Evolutionary conservation across 805 yeast species (phyloP).

Genomic region (Candida golubevii): DNA sequence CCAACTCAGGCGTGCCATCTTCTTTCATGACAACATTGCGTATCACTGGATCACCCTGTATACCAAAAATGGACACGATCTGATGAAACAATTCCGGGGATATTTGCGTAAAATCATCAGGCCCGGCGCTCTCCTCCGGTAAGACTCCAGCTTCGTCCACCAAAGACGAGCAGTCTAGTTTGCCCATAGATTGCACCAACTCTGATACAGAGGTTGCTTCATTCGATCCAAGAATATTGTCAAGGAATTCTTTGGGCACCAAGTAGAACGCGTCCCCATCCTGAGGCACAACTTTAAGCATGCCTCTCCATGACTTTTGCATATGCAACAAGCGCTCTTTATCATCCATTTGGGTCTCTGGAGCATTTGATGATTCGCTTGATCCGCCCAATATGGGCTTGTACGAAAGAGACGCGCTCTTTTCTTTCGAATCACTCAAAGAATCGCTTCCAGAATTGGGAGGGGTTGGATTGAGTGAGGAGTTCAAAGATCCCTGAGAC

Average conservation of each 20-base stretch:
- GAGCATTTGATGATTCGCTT: background rate
- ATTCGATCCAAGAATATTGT: conserved; percentile 30
- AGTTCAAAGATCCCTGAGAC: background rate
- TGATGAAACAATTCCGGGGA: conserved; percentile 42
- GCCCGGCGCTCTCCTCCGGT: conserved; percentile 21
- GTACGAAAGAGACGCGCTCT: background rate
- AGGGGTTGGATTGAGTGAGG: background rate
- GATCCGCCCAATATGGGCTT: background rate
- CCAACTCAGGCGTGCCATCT: conserved; percentile 28
- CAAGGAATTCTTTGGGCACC: conserved; percentile 45
- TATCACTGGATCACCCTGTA: conserved; percentile 33
- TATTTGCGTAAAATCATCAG: conserved; percentile 25
- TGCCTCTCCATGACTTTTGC: conserved; percentile 9
- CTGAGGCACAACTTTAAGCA: conserved; percentile 3
- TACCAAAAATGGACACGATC: conserved; percentile 53
- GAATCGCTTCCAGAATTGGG: conserved; percentile 2
- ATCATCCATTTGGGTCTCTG: background rate
- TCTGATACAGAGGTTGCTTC: conserved; percentile 19
- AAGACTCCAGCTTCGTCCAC: conserved; percentile 45
- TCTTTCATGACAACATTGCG: conserved; percentile 26
- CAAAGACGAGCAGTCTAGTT: conserved; percentile 43
- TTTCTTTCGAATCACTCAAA: background rate
- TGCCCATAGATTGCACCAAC: conserved; percentile 36
- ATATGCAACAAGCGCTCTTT: background rate
- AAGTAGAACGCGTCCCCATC: conserved; percentile 50